phyloP scores from a whole-genome alignment of 2,329 filamentous ascomycete species.

The Chrysoporthe deuterocubensis region DNA sequence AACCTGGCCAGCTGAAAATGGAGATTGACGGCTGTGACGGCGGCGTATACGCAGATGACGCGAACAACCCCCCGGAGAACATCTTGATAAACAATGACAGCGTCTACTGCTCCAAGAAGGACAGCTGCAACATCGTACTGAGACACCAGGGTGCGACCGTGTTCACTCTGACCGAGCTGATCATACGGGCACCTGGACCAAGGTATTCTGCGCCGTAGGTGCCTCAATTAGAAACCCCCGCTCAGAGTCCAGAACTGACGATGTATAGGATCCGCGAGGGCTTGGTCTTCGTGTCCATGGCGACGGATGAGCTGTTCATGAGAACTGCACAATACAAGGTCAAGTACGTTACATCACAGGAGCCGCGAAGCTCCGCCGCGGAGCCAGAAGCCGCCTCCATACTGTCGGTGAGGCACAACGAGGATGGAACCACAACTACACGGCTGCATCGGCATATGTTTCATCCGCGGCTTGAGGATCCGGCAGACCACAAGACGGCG shows the following conservation, averaged over 20 bases:
- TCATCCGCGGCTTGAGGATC: conserved; percentile 48
- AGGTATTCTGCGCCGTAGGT: conserved; percentile 88
- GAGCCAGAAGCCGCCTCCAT: conserved; percentile 40
- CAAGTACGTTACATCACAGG: conserved; percentile 54
- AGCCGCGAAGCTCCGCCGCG: conserved; percentile 32
- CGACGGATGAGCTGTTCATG: conserved; percentile 72
- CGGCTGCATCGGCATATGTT: conserved; percentile 47
- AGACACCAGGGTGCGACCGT: conserved; percentile 78
- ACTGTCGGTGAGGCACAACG: conserved; percentile 56
- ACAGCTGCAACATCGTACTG: conserved; percentile 84
- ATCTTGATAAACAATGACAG: conserved; percentile 80
- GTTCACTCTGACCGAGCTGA: conserved; percentile 82
- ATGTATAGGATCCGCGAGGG: conserved; percentile 78
- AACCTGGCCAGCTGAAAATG: conserved; percentile 80
- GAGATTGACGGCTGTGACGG: conserved; percentile 90
- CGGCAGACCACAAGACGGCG: conserved; percentile 39
- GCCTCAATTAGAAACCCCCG: not conserved
- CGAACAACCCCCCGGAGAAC: conserved; percentile 74
- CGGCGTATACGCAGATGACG: conserved; percentile 68
- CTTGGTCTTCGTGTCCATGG: conserved; percentile 90
- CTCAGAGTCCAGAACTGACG: conserved; percentile 19
- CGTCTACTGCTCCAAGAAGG: conserved; percentile 85
- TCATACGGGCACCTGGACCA: conserved; percentile 81
- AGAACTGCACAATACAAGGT: conserved; percentile 78
- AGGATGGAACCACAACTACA: conserved; percentile 53